Conservation (phyloP, 176 grass and related monocot species). For the Avena sativa region DNA sequence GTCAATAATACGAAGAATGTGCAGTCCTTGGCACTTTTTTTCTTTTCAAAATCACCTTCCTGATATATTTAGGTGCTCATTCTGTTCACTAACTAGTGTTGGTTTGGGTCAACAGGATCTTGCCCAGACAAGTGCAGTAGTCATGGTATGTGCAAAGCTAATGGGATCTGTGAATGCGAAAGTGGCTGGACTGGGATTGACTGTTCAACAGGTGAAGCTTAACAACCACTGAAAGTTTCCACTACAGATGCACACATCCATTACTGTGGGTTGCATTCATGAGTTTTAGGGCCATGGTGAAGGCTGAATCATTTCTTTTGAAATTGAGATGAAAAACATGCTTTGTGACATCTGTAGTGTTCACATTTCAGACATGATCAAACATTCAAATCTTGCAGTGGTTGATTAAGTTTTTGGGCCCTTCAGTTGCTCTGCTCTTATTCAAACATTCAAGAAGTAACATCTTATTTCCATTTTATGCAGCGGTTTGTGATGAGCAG, state of each 20-base stretch:
- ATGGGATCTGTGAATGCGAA: constrained; percentile 86
- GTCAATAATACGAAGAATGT: constrained; percentile 16
- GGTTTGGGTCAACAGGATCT: constrained; percentile 65
- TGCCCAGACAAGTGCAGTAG: constrained; percentile 76
- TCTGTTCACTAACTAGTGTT: constrained; percentile 38
- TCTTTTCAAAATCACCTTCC: not conserved
- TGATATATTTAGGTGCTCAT: constrained; percentile 12
- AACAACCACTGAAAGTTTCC: constrained; percentile 11
- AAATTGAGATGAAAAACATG: not conserved
- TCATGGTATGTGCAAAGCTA: constrained; percentile 79
- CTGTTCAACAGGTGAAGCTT: constrained; percentile 87
- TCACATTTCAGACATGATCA: constrained; percentile 19
- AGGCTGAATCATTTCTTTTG: constrained; percentile 16
- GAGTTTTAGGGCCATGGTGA: constrained; percentile 3
- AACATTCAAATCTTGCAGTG: not conserved
- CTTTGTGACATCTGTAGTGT: not conserved
- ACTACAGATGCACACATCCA: not conserved
- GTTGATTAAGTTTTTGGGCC: not conserved
- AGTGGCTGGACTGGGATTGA: constrained; percentile 91
- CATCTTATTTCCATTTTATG: constrained; percentile 44
- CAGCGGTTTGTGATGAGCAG: constrained; percentile 97
- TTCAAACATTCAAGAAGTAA: constrained; percentile 45
- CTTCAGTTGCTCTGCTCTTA: constrained; percentile 18
- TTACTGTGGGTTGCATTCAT: constrained; percentile 8
- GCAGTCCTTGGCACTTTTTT: not conserved